Base-by-base conservation (phyloP, 192 early-diverging fungal genomes). In the Obelidium mucronatum region DNA sequence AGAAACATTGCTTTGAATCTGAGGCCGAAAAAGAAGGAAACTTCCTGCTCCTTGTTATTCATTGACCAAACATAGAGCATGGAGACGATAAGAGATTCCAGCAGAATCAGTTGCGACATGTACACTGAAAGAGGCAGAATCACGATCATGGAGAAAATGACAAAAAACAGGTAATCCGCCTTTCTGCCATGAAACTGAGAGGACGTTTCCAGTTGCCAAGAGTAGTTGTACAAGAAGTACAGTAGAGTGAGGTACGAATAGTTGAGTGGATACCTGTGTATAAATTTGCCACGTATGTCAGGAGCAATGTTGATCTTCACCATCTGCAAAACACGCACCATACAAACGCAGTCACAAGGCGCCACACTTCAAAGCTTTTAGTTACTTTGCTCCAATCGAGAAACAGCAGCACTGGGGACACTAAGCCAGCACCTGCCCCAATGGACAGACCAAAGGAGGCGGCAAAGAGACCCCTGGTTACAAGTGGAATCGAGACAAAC, bases 101-200 rank as follows among this genome's bases (percentile, higher is more conserved):
- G 78, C 17, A 92, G 71, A 3, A 84, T 53, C n/a, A 67, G 4
- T 19, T 82, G 40, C 30, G 40, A 48, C 26, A 77, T 64, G 58
- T 81, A 79, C 66, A 67, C 8, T 22, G 33, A 19, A 34, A 64
- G 19, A 13, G 58, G 71, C 58, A 83, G 22, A 30, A 86, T 82
- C 26, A 75, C n/a, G 33, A 74, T 61, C 72, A 86, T 82, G 66
- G 83, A 82, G 60, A 95, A 90, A 30, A 91, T 30, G 26, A 94
- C 42, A 40, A 94, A 95, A 78, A 88, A 95, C 15, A 90, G 86
- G 75, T 92, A 95, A 79, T 97, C 96, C 2, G 92, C 94, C 30
- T 89, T 85, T 26, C 91, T 80, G 4, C 90, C 86, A 5, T 67
- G 81, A 79, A 89, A 96, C 37, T 88, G 82, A 6, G 69, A 35